These are phyloP conservation scores for Dryadomyces sulphureus DNA, from an alignment of 2,329 filamentous ascomycete species.

Conservation along the genomic window DNA sequence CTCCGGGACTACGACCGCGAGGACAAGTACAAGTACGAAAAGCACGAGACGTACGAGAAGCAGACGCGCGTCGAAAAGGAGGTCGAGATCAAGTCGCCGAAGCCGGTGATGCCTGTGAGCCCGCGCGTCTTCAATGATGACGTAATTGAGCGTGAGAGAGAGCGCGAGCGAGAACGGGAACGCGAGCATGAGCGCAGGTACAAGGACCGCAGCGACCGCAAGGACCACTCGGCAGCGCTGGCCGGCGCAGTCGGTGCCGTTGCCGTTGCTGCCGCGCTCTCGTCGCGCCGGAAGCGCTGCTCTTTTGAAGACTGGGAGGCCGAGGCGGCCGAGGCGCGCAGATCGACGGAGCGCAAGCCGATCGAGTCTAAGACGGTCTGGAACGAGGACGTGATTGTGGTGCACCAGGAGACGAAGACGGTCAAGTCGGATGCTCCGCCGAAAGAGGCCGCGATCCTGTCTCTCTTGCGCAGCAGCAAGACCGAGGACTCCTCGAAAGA, in stretches of 20 bases:
- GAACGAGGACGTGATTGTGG: not conserved
- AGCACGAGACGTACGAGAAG: too few relatives aligned
- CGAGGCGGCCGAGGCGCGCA: not conserved
- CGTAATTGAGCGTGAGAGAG: not conserved
- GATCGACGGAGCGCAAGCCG: not conserved
- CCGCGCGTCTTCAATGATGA: conserved; percentile 48
- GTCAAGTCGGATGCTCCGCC: not conserved
- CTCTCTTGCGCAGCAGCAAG: not conserved
- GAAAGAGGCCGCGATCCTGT: not conserved
- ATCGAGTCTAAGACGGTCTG: not conserved
- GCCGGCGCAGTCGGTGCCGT: not conserved
- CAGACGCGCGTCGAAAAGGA: too few relatives aligned
- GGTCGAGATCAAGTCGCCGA: conserved; percentile 63
- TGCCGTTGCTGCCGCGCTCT: not conserved
- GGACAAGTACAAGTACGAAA: not conserved
- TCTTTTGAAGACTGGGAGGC: not conserved
- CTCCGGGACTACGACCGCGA: not conserved
- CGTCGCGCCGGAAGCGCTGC: not conserved
- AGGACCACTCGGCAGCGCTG: not conserved
- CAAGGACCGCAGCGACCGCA: not conserved
- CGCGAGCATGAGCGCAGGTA: not conserved
- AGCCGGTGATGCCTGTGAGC: conserved; percentile 61
- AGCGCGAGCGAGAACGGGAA: not conserved
- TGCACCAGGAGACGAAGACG: not conserved
- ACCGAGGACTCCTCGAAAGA: not conserved